phyloP scores from a whole-genome alignment of 257 asterid species.

The Thymus quinquecostatus region DNA sequence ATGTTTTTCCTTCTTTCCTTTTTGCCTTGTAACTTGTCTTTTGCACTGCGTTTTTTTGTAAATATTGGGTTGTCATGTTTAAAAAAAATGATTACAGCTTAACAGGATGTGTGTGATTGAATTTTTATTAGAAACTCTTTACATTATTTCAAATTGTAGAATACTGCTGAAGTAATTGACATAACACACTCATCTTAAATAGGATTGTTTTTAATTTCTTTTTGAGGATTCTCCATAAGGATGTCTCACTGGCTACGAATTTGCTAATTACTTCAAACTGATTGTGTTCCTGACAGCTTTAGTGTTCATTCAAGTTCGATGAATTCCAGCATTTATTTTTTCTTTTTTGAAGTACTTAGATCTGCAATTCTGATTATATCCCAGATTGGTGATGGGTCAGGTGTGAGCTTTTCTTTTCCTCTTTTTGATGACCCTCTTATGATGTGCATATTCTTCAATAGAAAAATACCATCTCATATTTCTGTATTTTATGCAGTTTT shows the following conservation, averaged over 20 bases:
- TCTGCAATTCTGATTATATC: conserved; percentile 14
- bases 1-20: background rate
- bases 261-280: conserved; percentile 18
- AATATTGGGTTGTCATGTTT: background rate
- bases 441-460: conserved; percentile 15
- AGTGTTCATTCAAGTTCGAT: conserved; percentile 10
- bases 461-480: conserved; percentile 22
- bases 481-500: conserved; percentile 54
- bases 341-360: background rate
- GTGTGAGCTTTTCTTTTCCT: conserved; percentile 37
- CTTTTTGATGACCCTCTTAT: conserved; percentile 13
- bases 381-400: conserved; percentile 98
- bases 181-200: background rate
- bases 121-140: background rate
- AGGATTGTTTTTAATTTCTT: conserved; percentile 5
- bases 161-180: conserved; percentile 4
- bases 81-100: background rate
- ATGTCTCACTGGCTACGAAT: conserved; percentile 18
- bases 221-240: conserved; percentile 4
- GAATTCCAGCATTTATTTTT: conserved; percentile 24
- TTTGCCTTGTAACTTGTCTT: conserved; percentile 7
- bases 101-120: conserved; percentile 9
- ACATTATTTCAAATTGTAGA: background rate
- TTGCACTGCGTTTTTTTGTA: conserved; percentile 2
- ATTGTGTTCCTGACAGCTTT: conserved; percentile 16